Evolutionary conservation across 2,329 filamentous ascomycete genomes (phyloP), one percentile per base, ranked within the genome.

Genomic region (Sodiomyces alkalinus): DNA sequence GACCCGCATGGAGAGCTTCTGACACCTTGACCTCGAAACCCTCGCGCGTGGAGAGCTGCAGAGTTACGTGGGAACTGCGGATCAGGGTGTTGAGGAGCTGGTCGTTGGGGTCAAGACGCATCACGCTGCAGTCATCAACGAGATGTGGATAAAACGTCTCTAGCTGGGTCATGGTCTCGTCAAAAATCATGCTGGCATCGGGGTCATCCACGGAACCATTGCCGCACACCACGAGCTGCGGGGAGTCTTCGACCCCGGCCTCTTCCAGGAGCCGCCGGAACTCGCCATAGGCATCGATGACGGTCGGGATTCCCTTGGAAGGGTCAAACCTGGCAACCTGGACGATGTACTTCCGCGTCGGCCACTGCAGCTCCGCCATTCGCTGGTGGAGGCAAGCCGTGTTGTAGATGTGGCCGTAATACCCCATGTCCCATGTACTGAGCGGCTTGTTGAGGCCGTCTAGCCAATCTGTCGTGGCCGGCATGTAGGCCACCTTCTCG

Each of bases 1-100:
- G 70, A 10, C 80, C 80, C 24, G 83, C 81, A 45, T 86, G 80
- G 14, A 87, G 60, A 1, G 79, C 80, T 51, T 90, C 82, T 0
- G 77, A 83, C 5, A 90, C 80, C 52, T 90, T 90, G 41, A 90
- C 76, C 51, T 90, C 81, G 41, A 90, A 90, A 0, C 81, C 80
- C 46, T 90, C 81, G 19, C 79, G 69, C 0, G 76, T 85, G 3
- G 79, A 86, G 5, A 90, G 68, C 49, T 90, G 81, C 6, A 90
- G 64, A 1, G 76, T 76, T 6, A 85, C 69, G 32, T 75, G 69
- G 1, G 79, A 74, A 27, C 77, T 75, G 20, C 74, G 72, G 35
- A 90, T 64, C 22, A 90, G 57, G 0, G 73, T 70, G 49, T 90
- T 86, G 41, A 90, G 69, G 13, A 85, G 62, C 49, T 90, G 81